Percentiles rank a stretch among this genome's conserved stretches.
Evolutionary conservation across 805 yeast genomes (phyloP).

Genomic region (Limtongia smithiae): DNA sequence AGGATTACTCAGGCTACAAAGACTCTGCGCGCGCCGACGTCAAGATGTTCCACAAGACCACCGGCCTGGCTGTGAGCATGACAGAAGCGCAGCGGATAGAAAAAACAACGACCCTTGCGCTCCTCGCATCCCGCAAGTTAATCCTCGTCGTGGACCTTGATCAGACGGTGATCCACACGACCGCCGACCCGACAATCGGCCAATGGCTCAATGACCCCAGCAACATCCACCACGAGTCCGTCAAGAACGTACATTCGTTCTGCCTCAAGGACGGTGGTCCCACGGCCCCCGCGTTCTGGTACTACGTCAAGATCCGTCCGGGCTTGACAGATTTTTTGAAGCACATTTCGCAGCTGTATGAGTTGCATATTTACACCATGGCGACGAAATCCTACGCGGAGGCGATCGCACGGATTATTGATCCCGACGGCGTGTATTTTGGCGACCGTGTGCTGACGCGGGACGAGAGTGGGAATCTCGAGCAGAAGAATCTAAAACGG

Average conservation of each 20-base stretch:
- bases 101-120: conserved; percentile 55
- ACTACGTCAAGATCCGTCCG: conserved; percentile 88
- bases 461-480: conserved; percentile 89
- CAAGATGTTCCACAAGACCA: conserved; percentile 83
- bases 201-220: conserved; percentile 88
- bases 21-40: conserved; percentile 76
- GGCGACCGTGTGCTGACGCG: conserved; percentile 89
- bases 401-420: conserved; percentile 84
- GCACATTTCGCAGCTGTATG: conserved; percentile 62
- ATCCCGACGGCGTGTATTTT: conserved; percentile 80
- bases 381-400: conserved; percentile 93
- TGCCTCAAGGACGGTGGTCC: conserved; percentile 65
- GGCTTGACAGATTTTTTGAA: conserved; percentile 73
- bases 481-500: conserved; percentile 82
- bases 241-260: conserved; percentile 77
- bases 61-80: conserved; percentile 75
- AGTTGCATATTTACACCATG: conserved; percentile 95
- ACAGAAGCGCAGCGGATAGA: conserved; percentile 83
- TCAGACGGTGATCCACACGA: conserved; percentile 96
- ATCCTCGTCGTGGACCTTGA: conserved; percentile 94
- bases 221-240: conserved; percentile 80
- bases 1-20: conserved; percentile 69
- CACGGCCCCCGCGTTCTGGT: conserved; percentile 47
- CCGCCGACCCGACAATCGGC: conserved; percentile 95
- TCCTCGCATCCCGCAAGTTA: conserved; percentile 61